Evolutionary conservation across 768 basidiomycete genomes (phyloP).

Genomic region (Clavulina sp.): DNA sequence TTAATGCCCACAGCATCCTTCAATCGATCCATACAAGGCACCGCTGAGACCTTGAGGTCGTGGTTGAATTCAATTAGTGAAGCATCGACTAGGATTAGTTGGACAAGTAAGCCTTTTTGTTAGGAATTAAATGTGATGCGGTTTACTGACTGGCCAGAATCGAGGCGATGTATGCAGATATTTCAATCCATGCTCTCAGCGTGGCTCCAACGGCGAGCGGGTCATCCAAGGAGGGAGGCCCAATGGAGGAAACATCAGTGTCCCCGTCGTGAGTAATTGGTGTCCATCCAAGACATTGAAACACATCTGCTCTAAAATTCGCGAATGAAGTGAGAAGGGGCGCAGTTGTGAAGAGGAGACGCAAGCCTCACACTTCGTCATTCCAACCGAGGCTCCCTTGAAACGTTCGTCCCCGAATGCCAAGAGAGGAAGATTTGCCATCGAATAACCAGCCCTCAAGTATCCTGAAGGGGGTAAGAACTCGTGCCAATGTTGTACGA

Average conservation of each 20-base stretch:
- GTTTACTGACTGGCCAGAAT: no score
- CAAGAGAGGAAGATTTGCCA: slow-evolving; percentile 28
- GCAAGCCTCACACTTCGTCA: slow-evolving; percentile 15
- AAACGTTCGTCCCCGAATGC: slow-evolving; percentile 1
- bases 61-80: background rate
- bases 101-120: background rate
- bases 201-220: slow-evolving; percentile 29
- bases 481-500: no score
- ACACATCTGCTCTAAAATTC: slow-evolving; percentile 30
- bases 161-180: slow-evolving; percentile 45
- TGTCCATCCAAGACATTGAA: slow-evolving; percentile 27
- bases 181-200: slow-evolving; percentile 67
- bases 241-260: no score
- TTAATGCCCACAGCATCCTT: background rate
- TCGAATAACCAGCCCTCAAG: slow-evolving; percentile 46
- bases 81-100: background rate
- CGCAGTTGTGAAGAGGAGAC: no score
- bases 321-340: no score
- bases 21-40: background rate
- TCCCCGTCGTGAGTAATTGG: no score
- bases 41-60: slow-evolving; percentile 28
- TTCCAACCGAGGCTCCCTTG: slow-evolving; percentile 8
- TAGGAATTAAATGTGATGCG: slow-evolving; percentile 31
- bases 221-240: slow-evolving; percentile 10
- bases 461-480: slow-evolving; percentile 28